Evolutionary conservation across 805 yeast genomes (phyloP).

Genomic region (Kuraishia molischiana): DNA sequence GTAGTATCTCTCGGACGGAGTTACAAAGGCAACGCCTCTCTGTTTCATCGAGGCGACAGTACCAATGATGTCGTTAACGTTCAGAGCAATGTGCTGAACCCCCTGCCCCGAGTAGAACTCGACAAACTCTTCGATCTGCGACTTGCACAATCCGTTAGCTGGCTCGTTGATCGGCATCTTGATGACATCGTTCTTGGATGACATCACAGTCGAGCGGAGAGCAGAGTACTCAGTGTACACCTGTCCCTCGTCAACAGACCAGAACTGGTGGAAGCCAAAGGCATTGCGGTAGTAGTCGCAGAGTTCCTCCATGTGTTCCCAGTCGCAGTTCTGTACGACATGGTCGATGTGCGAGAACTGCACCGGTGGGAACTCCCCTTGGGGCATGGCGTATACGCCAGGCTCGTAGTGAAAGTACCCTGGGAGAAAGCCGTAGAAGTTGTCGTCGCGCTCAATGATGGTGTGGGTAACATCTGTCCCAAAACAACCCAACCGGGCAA

Average conservation of each 20-base stretch:
- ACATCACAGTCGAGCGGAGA: constrained; percentile 67
- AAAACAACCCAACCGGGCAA: constrained; percentile 43
- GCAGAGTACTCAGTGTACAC: constrained; percentile 66
- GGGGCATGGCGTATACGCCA: not conserved
- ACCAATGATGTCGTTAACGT: constrained; percentile 48
- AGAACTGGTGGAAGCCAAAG: constrained; percentile 68
- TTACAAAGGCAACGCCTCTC: constrained; percentile 67
- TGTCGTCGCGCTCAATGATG: constrained; percentile 34
- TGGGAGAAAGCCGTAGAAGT: constrained; percentile 42
- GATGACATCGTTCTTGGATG: constrained; percentile 50
- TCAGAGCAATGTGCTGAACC: constrained; percentile 72
- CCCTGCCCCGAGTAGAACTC: constrained; percentile 76
- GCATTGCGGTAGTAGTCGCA: constrained; percentile 51
- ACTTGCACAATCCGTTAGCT: constrained; percentile 50
- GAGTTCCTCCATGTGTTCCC: constrained; percentile 52
- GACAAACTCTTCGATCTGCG: constrained; percentile 78
- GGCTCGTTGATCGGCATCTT: constrained; percentile 88
- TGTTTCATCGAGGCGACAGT: constrained; percentile 41
- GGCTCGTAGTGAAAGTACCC: constrained; percentile 19
- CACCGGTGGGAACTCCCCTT: constrained; percentile 22
- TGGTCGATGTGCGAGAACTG: constrained; percentile 51
- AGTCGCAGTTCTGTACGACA: constrained; percentile 69
- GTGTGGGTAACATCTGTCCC: constrained; percentile 67
- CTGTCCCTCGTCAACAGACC: constrained; percentile 79
- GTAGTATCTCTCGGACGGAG: constrained; percentile 52